Percentiles rank a stretch among this genome's conserved stretches.
Conservation (phyloP, 2,329 filamentous ascomycete genomes). For the Immersiporthe knoxdaviesiana region DNA sequence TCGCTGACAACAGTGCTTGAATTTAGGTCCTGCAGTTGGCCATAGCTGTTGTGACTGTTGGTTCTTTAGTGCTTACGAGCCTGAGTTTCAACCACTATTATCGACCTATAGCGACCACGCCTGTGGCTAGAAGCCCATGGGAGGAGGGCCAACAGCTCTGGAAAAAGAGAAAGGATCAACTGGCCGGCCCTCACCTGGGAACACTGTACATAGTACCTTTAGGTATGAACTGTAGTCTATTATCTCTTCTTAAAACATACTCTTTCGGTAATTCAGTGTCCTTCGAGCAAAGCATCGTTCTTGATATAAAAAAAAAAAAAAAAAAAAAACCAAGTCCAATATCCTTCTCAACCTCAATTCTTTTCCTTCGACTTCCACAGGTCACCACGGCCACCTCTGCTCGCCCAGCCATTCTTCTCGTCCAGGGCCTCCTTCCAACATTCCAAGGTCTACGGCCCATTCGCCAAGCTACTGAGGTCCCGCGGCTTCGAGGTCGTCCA, state of each 20-base stretch:
- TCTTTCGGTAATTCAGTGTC: too few species aligned
- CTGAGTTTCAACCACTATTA: neutral
- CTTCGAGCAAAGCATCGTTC: neutral
- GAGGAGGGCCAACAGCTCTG: neutral
- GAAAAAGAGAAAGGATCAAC: too few species aligned
- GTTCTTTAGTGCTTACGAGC: neutral
- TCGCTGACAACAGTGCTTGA: neutral
- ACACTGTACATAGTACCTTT: too few species aligned
- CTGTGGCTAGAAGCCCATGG: too few species aligned
- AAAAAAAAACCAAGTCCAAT: neutral
- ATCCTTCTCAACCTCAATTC: neutral
- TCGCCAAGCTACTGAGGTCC: conserved; percentile 1
- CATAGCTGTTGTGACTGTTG: neutral
- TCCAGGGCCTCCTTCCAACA: conserved; percentile 17
- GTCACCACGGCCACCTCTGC: neutral
- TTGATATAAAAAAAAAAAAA: neutral
- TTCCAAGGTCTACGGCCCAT: conserved; percentile 9
- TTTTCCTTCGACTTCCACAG: neutral
- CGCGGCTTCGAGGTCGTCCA: conserved; percentile 14
- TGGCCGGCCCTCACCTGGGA: too few species aligned
- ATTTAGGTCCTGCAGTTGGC: neutral
- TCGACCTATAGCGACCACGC: neutral
- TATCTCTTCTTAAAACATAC: too few species aligned
- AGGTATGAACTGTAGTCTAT: too few species aligned
- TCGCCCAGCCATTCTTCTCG: conserved; percentile 6